Evolutionary conservation across 768 basidiomycete genomes (phyloP), one percentile per base, ranked within the genome.

Genomic region (Boletus sp.): DNA sequence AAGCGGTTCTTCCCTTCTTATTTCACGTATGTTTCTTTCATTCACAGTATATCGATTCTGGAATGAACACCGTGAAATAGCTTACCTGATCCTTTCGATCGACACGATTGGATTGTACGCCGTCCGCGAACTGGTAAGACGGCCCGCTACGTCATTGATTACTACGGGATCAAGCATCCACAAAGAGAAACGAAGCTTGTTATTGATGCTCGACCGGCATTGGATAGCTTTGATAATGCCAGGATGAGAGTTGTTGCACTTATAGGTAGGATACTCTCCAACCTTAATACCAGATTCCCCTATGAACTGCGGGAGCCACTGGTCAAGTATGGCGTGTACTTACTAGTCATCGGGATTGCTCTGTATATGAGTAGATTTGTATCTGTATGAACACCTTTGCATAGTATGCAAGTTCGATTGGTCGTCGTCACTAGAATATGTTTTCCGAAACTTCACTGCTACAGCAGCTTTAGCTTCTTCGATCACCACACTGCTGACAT

Each of bases 41-140:
- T 20, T 18, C 9, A 41, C 6, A 8, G 15, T 9, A 18, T 5
- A 1, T 44, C 40, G 6, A 8, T 14, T 35, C 29, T 24, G 24
- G 24, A 24, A 9, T 17, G 17, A 45, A 28, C 2, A 6, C 4
- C 8, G 3, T 40, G 5, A 33, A 30, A n/a, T 20, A 61, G 59
- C 15, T 36, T 56, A 17, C 59, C 60, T 3, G 60, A 51, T 40
- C 59, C 53, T 5, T 61, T 61, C 4, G 59, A 61, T 48, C 54
- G 59, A 39, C 59, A 62, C 5, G 60, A 61, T 44, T 57, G 59
- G 60, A 62, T 61, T 18, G 32, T 61, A 30, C 54, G 54, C 15
- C 60, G 53, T 45, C 54, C 54, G 6, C 30, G 50, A 17, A 40
- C 46, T 39, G 50, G 59, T 4, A 39, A 32, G 47, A 41, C 18